Evolutionary conservation across 192 early-diverging fungal genomes (phyloP), one percentile per base, ranked within the genome.

Genomic region (Diversispora epigaea): DNA sequence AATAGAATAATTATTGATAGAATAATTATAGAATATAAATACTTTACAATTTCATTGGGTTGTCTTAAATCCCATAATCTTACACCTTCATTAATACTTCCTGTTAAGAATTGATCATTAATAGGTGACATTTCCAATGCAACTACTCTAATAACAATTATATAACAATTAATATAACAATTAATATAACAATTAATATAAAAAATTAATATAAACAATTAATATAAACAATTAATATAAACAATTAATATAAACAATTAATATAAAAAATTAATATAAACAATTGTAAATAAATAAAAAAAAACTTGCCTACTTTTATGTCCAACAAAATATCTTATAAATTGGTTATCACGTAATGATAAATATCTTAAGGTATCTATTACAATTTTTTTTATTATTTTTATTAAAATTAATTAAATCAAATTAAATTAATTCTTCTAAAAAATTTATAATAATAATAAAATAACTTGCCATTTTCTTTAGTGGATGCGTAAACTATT

Each of bases 321-420:
- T 4, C 94, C 97, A 32, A 83, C 83, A 84, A 99, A 99, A 79
- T 99, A 99, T 43, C 91, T 82, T 44, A 99, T 85, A 76, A 92
- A 99, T 81, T 92, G 90, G 82, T 99, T 99, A 45, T 96, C 95
- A 72, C 96, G 92, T n/a, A 93, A 80, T 21, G 94, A 97, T 54
- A 98, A 82, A 78, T 98, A 99, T 73, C 97, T 83, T 45, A 99
- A 90, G 0, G 91, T 91, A 79, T 98, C 95, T 93, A 83, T 3
- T 44, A n/a, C 6, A 12, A 58, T 12, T 22, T 45, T 22, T 44
- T 15, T 22, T 52, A n/a, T 6, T 11, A 58, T 12, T 22, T 45
- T 22, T 44, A 25, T 22, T 52, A 43, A 74, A 52, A 54, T 22
- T 17, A 68, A 22, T 4, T 15, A 21, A 15, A 66, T 9, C 12